These are phyloP conservation scores for Gossypium schwendimanii DNA, from an alignment of 441 rosid species.

Conservation along the genomic window DNA sequence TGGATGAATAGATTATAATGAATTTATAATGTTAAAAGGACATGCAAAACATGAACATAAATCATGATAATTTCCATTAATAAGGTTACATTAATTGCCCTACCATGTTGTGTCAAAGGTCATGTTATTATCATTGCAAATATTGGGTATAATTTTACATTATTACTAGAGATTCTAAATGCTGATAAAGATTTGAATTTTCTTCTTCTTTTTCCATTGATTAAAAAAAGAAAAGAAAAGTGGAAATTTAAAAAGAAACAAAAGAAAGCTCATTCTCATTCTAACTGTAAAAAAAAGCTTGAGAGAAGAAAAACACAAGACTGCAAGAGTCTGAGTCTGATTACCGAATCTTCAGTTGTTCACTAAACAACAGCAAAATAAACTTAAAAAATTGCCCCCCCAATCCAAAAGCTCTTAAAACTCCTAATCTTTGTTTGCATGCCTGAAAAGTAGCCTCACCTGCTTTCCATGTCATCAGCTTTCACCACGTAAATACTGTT, in stretches of 20 bases:
- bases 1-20: not conserved
- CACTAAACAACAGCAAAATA: slow-evolving; percentile 28
- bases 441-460: slow-evolving; percentile 21
- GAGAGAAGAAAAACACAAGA: slow-evolving; percentile 26
- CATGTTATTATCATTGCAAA: slow-evolving; percentile 1
- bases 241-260: not conserved
- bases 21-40: slow-evolving; percentile 1
- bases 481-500: not conserved
- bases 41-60: slow-evolving; percentile 12
- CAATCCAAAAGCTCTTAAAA: slow-evolving; percentile 11
- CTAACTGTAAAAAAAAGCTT: slow-evolving; percentile 20
- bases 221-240: slow-evolving; percentile 24
- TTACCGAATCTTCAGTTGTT: slow-evolving; percentile 44
- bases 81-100: not conserved
- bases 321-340: slow-evolving; percentile 13
- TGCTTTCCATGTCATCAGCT: slow-evolving; percentile 28
- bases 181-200: not conserved
- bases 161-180: not conserved
- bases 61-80: slow-evolving; percentile 3
- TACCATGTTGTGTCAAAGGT: slow-evolving; percentile 1
- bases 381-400: slow-evolving; percentile 25
- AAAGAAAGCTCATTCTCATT: slow-evolving; percentile 42
- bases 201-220: slow-evolving; percentile 17
- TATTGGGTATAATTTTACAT: not conserved
- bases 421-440: slow-evolving; percentile 34